Percentiles rank a stretch among this genome's conserved stretches.
phyloP scores from a whole-genome alignment of 192 early-diverging fungal species.

The Backusella tuberculispora region DNA sequence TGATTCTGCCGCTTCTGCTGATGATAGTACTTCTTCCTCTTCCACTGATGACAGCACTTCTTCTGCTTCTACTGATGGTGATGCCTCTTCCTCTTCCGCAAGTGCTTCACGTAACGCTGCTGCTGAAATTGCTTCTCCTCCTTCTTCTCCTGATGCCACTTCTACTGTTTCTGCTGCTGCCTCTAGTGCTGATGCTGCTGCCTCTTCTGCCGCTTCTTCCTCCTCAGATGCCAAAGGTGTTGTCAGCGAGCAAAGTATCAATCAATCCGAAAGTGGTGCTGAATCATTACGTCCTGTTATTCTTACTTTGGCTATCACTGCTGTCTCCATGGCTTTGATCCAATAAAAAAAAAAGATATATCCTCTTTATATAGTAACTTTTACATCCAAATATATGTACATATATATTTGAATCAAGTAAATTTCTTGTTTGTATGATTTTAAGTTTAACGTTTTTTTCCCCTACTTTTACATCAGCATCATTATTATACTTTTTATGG shows the following conservation, averaged over 20 bases:
- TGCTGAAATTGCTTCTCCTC: background rate
- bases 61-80: background rate
- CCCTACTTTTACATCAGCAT: background rate
- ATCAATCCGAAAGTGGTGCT: constrained; percentile 25
- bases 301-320: background rate
- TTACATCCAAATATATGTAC: no score
- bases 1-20: background rate
- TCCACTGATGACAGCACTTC: background rate
- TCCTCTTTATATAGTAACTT: no score
- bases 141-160: background rate
- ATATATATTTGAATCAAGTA: background rate
- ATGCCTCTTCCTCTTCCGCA: background rate
- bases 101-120: background rate
- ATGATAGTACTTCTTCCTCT: background rate
- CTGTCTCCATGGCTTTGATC: background rate
- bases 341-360: background rate
- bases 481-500: background rate
- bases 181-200: background rate
- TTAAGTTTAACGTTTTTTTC: constrained; percentile 4
- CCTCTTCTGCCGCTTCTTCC: background rate
- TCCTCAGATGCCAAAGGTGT: background rate
- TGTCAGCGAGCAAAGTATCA: background rate
- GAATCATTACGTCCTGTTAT: background rate
- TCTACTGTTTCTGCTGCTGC: background rate
- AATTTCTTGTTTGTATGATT: background rate